Evolutionary conservation across 257 asterid genomes (phyloP).

Genomic region (Solanum arcanum): DNA sequence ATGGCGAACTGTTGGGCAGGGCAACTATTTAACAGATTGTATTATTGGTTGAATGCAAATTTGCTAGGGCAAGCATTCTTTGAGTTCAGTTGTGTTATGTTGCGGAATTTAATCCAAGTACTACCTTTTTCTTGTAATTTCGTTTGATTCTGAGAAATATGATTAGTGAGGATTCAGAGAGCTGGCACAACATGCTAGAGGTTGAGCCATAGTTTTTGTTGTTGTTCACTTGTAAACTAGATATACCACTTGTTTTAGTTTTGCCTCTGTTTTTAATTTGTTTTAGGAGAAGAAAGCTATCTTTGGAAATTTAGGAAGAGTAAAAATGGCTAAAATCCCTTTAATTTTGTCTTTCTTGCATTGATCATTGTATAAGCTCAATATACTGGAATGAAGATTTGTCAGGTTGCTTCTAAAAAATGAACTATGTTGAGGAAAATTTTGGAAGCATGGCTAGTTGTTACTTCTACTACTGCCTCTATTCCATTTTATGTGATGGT

Average conservation of each 20-base stretch:
- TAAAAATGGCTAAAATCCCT: neutral
- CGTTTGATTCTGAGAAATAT: neutral
- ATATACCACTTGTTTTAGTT: neutral
- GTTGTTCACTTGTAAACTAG: neutral
- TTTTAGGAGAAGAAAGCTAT: neutral
- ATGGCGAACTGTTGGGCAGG: neutral
- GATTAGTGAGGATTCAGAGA: neutral
- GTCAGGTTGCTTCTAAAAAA: neutral
- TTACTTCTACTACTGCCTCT: neutral
- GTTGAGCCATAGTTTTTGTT: neutral
- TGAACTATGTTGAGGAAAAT: neutral
- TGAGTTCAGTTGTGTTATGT: neutral
- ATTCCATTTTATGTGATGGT: neutral
- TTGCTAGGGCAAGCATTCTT: neutral
- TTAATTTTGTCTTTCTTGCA: neutral
- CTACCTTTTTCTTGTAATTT: neutral
- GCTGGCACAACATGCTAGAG: neutral
- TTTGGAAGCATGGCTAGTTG: neutral
- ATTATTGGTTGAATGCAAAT: neutral
- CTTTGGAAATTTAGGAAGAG: neutral
- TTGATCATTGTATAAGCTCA: neutral
- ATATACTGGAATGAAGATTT: neutral
- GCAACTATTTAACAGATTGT: neutral
- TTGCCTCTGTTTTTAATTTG: neutral
- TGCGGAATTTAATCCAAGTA: neutral